Conservation (phyloP, 2,329 filamentous ascomycete species). For the Passalora sequoiae region DNA sequence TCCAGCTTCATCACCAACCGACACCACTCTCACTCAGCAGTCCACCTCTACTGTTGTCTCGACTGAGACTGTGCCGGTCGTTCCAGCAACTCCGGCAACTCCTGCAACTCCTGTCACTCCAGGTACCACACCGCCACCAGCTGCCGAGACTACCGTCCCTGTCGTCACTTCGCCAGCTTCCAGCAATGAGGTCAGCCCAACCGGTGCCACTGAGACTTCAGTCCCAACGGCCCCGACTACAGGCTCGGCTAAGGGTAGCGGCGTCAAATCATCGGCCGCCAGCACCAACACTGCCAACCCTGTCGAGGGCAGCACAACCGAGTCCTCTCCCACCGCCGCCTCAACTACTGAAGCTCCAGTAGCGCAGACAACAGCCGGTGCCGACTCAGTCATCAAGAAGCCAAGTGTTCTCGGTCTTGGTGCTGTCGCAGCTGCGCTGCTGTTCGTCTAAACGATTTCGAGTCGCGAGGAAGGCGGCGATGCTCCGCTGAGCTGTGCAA, state of each 20-base stretch:
- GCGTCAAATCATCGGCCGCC: not conserved
- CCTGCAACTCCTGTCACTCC: conserved; percentile 1
- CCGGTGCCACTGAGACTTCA: conserved; percentile 1
- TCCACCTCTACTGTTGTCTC: conserved; percentile 8
- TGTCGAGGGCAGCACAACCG: conserved; percentile 9
- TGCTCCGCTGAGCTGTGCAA: conserved; percentile 1
- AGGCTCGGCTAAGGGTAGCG: too few species aligned
- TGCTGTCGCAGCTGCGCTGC: conserved; percentile 21
- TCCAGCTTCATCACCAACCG: not conserved
- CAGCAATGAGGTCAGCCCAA: conserved; percentile 2
- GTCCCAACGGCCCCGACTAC: not conserved
- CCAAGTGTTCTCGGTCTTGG: conserved; percentile 20
- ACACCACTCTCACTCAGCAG: conserved; percentile 7
- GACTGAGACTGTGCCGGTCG: conserved; percentile 4
- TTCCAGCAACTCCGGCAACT: conserved; percentile 4
- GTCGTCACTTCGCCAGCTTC: conserved; percentile 8
- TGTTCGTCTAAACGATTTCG: conserved; percentile 17
- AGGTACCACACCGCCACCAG: not conserved
- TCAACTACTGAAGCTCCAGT: conserved; percentile 19
- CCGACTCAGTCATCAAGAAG: conserved; percentile 14
- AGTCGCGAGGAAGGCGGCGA: not conserved
- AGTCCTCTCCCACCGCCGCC: conserved; percentile 8
- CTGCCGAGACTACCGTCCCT: conserved; percentile 2
- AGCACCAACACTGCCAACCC: conserved; percentile 3
- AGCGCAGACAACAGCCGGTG: conserved; percentile 12